A percentile compares a stretch with the other conserved stretches of the same genome.
Conservation (phyloP, 768 basidiomycete species). For the Cubamyces sp. region DNA sequence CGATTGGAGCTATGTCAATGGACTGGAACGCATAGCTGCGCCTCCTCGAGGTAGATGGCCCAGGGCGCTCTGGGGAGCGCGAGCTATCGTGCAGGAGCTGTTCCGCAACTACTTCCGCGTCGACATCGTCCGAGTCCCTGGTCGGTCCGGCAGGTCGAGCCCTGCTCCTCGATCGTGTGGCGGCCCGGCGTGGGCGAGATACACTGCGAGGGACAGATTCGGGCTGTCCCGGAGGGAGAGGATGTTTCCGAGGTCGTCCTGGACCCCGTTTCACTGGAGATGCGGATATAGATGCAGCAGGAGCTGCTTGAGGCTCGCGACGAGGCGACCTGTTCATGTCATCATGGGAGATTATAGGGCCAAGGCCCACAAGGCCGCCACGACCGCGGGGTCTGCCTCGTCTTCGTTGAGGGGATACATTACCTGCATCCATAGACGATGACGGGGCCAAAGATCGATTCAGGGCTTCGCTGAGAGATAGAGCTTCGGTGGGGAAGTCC, state of each 20-base stretch:
- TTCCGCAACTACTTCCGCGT: not conserved
- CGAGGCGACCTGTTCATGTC: not conserved
- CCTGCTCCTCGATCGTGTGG: not conserved
- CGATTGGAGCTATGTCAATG: not conserved
- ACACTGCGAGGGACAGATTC: not conserved
- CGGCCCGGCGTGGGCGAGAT: not conserved
- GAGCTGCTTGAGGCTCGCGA: not conserved
- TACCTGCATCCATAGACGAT: no score
- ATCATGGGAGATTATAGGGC: not conserved
- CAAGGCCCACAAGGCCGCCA: not conserved
- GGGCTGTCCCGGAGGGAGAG: not conserved
- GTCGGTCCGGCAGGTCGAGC: not conserved
- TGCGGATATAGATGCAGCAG: not conserved
- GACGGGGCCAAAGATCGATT: conserved; percentile 6
- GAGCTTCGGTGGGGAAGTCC: not conserved
- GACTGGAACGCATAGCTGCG: not conserved
- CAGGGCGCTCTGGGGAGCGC: not conserved
- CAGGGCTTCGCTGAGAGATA: conserved; percentile 12
- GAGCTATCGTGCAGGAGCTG: conserved; percentile 1
- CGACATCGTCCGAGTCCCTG: not conserved
- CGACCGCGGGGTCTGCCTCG: conserved; percentile 9
- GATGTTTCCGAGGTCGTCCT: conserved; percentile 16
- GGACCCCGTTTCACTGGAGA: conserved; percentile 7
- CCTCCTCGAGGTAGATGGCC: not conserved
- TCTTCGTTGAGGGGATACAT: not conserved